Percentiles rank a stretch among this genome's conserved stretches.
These are phyloP conservation scores for Clonostachys byssicola DNA, from an alignment of 2,329 filamentous ascomycete genomes.

Conservation along the genomic window DNA sequence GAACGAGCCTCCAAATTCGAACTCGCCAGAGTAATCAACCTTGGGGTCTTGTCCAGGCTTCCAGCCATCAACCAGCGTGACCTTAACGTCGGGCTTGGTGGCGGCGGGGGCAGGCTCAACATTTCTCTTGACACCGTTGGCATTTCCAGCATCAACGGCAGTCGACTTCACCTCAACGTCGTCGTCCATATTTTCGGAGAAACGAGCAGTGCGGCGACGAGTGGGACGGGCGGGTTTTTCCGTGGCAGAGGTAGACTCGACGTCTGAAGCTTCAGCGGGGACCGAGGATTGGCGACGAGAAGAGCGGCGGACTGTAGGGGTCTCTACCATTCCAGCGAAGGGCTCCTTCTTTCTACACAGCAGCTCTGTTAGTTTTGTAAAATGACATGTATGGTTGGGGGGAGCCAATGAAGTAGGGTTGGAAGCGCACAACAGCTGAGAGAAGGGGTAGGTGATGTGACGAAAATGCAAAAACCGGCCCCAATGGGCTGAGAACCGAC, in stretches of 20 bases:
- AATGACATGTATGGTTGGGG: not conserved
- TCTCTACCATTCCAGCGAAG: constrained; percentile 58
- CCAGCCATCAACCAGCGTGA: constrained; percentile 46
- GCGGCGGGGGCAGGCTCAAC: constrained; percentile 4
- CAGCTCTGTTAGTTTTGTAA: not conserved
- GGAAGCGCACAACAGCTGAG: constrained; percentile 4
- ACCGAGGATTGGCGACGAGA: constrained; percentile 46
- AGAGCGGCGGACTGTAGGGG: constrained; percentile 36
- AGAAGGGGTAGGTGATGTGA: not conserved
- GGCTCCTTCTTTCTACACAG: constrained; percentile 52
- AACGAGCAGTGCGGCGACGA: constrained; percentile 44
- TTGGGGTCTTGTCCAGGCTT: constrained; percentile 55
- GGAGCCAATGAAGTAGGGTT: not conserved
- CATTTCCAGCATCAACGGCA: constrained; percentile 21
- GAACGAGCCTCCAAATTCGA: constrained; percentile 85
- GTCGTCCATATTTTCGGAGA: constrained; percentile 45
- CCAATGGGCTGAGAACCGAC: not conserved
- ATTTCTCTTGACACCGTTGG: constrained; percentile 10
- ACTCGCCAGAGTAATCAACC: constrained; percentile 58
- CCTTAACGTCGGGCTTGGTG: constrained; percentile 8
- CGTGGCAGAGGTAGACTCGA: constrained; percentile 44
- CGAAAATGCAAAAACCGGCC: not conserved
- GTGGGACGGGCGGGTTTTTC: constrained; percentile 32
- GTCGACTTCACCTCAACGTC: constrained; percentile 24
- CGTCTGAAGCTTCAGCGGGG: constrained; percentile 36